These are phyloP conservation scores for Grigorovia humatica DNA, from an alignment of 805 yeast genomes.

Conservation along the genomic window DNA sequence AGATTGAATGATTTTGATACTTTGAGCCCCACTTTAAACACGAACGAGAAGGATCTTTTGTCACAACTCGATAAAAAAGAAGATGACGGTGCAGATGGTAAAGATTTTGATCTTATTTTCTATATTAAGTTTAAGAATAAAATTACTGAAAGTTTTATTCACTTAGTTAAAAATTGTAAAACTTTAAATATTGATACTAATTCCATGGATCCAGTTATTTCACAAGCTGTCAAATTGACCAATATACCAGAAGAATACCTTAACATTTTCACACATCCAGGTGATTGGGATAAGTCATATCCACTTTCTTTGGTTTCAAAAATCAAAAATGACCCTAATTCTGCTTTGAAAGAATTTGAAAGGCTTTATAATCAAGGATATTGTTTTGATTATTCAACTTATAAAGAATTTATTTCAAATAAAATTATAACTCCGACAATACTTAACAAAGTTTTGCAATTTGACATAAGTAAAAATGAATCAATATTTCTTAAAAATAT, in stretches of 20 bases:
- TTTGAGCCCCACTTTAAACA: conserved; percentile 3
- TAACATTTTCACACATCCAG: conserved; percentile 20
- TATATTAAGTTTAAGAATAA: conserved; percentile 26
- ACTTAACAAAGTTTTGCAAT: conserved; percentile 10
- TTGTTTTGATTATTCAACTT: conserved; percentile 27
- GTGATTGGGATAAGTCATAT: conserved; percentile 28
- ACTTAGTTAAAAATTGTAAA: conserved; percentile 16
- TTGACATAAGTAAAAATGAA: conserved; percentile 10
- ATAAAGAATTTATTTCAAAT: conserved; percentile 16
- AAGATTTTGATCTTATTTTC: conserved; percentile 6
- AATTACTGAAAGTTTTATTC: conserved; percentile 21
- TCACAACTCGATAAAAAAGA: background rate
- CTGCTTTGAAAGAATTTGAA: conserved; percentile 21
- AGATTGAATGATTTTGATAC: conserved; percentile 30
- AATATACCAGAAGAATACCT: conserved; percentile 17
- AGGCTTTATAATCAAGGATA: conserved; percentile 18
- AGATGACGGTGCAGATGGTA: background rate
- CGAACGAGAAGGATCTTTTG: background rate
- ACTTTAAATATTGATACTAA: conserved; percentile 21
- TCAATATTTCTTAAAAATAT: conserved; percentile 14
- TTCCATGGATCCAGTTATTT: conserved; percentile 15
- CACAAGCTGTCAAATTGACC: conserved; percentile 21
- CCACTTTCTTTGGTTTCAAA: conserved; percentile 21
- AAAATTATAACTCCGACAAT: conserved; percentile 13
- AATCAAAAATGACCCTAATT: conserved; percentile 17